Evolutionary conservation across 208 protist genomes (phyloP).

Genomic region (Crithidia bombi): DNA sequence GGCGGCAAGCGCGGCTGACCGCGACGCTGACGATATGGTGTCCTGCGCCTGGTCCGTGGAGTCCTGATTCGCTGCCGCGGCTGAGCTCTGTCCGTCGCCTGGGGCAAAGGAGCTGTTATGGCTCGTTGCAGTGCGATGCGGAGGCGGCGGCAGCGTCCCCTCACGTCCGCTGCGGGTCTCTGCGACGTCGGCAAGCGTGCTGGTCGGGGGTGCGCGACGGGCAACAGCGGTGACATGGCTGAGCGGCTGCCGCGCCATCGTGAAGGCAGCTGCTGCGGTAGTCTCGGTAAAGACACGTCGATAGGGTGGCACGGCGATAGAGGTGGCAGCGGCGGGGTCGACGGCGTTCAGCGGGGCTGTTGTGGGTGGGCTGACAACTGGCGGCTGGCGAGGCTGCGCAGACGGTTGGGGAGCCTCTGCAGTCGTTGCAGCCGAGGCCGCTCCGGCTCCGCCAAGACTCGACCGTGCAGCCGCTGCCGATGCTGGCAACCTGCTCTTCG

Average conservation of each 20-base stretch:
- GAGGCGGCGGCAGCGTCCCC: constrained; percentile 25
- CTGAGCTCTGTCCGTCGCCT: neutral
- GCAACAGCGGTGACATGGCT: constrained; percentile 5
- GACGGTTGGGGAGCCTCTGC: constrained; percentile 9
- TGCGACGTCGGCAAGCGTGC: constrained; percentile 12
- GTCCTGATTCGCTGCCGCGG: neutral
- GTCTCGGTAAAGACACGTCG: constrained; percentile 28
- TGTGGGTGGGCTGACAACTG: constrained; percentile 32
- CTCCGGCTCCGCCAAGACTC: constrained; percentile 17
- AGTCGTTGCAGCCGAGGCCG: constrained; percentile 12
- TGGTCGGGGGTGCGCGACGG: constrained; percentile 7
- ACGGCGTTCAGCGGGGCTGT: constrained; percentile 8
- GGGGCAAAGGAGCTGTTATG: neutral
- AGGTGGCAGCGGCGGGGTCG: too few species aligned
- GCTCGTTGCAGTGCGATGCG: constrained; percentile 5
- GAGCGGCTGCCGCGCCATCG: constrained; percentile 17
- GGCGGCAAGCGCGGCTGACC: neutral
- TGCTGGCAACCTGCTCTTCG: constrained; percentile 16
- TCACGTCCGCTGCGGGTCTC: constrained; percentile 7
- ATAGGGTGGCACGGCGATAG: constrained; percentile 45
- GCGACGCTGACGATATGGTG: neutral
- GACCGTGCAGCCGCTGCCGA: constrained; percentile 1
- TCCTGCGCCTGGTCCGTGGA: neutral
- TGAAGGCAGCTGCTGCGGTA: neutral
- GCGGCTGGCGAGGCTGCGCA: constrained; percentile 28